phyloP scores from a whole-genome alignment of 352 stramenopile genomes.

The Phytophthora megakarya region DNA sequence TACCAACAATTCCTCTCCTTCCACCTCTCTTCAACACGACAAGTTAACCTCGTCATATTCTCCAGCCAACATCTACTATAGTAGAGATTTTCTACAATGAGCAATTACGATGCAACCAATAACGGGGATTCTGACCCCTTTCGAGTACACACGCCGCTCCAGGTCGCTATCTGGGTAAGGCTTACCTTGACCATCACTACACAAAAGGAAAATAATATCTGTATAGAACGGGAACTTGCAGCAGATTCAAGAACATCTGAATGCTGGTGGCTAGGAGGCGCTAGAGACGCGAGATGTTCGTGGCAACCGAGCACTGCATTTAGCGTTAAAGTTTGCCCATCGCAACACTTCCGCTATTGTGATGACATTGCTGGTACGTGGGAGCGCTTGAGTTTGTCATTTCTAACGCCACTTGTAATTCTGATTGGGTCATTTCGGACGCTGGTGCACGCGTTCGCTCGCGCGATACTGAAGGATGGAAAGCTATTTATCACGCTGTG shows the following conservation, averaged over 20 bases:
- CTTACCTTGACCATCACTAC: not conserved
- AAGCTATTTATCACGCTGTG: slow-evolving; percentile 67
- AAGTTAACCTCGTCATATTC: no score
- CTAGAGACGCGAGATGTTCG: slow-evolving; percentile 57
- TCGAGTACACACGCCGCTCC: slow-evolving; percentile 57
- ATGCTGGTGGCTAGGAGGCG: slow-evolving; percentile 25
- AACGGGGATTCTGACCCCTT: slow-evolving; percentile 2
- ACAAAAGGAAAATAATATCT: not conserved
- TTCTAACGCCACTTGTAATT: slow-evolving; percentile 1
- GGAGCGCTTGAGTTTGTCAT: not conserved
- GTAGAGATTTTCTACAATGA: no score
- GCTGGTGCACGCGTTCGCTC: slow-evolving; percentile 67
- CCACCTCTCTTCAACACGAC: no score
- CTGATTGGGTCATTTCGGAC: slow-evolving; percentile 31
- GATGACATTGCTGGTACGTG: slow-evolving; percentile 54
- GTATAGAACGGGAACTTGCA: slow-evolving; percentile 63
- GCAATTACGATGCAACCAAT: not conserved
- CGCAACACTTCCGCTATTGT: slow-evolving; percentile 59
- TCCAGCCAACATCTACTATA: slow-evolving; percentile 17
- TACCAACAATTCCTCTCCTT: no score
- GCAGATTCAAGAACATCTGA: slow-evolving; percentile 52
- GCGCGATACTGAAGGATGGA: slow-evolving; percentile 63
- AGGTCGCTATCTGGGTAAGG: slow-evolving; percentile 68
- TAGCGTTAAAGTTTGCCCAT: slow-evolving; percentile 74
- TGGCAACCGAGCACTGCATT: slow-evolving; percentile 67